Evolutionary conservation across 139 green algal genomes (phyloP).

Genomic region (Chlorella sorokiniana): DNA sequence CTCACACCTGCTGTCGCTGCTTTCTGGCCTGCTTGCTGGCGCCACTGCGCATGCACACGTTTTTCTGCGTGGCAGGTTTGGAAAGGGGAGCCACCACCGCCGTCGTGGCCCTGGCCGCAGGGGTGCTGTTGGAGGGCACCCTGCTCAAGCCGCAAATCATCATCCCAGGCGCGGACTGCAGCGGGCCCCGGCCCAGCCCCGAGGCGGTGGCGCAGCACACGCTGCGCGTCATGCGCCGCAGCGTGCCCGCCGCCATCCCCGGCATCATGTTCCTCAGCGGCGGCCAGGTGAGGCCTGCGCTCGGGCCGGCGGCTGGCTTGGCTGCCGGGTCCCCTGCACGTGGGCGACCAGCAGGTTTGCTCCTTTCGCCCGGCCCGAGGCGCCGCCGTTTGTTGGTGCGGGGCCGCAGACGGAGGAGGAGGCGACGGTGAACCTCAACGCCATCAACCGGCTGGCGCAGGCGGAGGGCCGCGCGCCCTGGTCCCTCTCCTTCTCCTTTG

Average conservation of each 20-base stretch:
- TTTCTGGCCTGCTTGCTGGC: neutral
- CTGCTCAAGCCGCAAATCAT: slow-evolving; percentile 97
- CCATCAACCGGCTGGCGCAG: slow-evolving; percentile 63
- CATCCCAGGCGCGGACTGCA: slow-evolving; percentile 56
- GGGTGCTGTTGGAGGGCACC: slow-evolving; percentile 77
- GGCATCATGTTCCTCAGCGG: slow-evolving; percentile 97
- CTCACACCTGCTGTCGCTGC: too few species aligned
- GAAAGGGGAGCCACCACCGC: too few species aligned
- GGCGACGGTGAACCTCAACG: slow-evolving; percentile 74
- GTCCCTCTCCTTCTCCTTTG: slow-evolving; percentile 94
- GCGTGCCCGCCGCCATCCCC: slow-evolving; percentile 83
- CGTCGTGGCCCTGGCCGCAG: too few species aligned
- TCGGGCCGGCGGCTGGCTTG: too few species aligned
- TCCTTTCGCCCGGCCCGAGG: too few species aligned
- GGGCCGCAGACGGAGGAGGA: slow-evolving; percentile 73
- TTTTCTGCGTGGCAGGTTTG: too few species aligned
- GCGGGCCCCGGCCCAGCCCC: slow-evolving; percentile 23
- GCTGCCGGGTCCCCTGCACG: too few species aligned
- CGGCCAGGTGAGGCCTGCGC: slow-evolving; percentile 76
- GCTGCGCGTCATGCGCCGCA: slow-evolving; percentile 67
- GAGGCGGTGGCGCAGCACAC: slow-evolving; percentile 78
- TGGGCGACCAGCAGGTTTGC: too few species aligned
- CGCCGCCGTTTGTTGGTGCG: too few species aligned
- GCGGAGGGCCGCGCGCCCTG: slow-evolving; percentile 67
- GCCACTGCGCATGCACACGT: too few species aligned